These are phyloP conservation scores for Russula lepida DNA, from an alignment of 768 basidiomycete species.

Conservation along the genomic window DNA sequence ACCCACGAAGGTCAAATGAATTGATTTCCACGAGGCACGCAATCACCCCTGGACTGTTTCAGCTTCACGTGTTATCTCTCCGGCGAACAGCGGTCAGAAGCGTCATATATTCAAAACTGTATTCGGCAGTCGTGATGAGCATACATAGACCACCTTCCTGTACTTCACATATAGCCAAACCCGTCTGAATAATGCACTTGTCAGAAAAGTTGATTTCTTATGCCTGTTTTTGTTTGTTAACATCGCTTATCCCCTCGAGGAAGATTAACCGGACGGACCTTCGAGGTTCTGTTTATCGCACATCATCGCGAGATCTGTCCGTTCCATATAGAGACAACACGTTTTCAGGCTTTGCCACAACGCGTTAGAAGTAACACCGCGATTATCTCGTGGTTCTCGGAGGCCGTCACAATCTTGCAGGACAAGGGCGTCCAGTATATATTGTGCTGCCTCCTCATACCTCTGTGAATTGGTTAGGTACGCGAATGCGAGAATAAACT, in stretches of 20 bases:
- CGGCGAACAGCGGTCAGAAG: not conserved
- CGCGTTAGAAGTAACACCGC: constrained; percentile 66
- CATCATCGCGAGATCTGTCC: constrained; percentile 64
- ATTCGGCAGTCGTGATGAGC: too few species aligned
- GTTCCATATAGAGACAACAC: constrained; percentile 71
- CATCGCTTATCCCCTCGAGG: not conserved
- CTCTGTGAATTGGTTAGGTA: constrained; percentile 38
- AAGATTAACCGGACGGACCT: constrained; percentile 29
- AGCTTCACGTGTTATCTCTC: not conserved
- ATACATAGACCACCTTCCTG: not conserved
- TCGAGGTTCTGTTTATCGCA: constrained; percentile 71
- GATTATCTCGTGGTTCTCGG: constrained; percentile 41
- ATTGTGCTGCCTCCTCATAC: constrained; percentile 78
- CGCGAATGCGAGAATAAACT: constrained; percentile 23
- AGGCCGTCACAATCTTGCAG: constrained; percentile 82
- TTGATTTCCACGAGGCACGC: too few species aligned
- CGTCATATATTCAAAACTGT: not conserved
- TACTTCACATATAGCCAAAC: not conserved
- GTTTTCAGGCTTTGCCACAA: constrained; percentile 88
- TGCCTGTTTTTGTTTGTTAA: not conserved
- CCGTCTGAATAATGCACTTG: not conserved
- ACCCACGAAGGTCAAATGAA: not conserved
- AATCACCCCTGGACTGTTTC: not conserved
- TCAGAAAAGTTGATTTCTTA: not conserved
- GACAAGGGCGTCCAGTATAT: constrained; percentile 81